phyloP scores from a whole-genome alignment of 371 early-diverging fungal species.

The Gilbertella persicaria region DNA sequence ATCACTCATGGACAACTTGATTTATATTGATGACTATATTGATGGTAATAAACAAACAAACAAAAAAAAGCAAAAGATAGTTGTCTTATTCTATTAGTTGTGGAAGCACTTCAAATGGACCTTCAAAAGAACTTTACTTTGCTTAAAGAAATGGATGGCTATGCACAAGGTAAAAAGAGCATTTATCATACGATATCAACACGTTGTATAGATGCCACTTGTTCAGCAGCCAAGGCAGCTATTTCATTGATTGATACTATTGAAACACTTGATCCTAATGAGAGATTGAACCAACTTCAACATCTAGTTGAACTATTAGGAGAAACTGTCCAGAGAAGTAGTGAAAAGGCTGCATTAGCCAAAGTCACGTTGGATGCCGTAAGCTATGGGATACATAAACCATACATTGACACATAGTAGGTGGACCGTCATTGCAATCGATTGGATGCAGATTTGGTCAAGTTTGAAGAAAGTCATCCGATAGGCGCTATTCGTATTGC shows the following conservation, averaged over 20 bases:
- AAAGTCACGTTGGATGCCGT: conserved; percentile 86
- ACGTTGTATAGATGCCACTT: conserved; percentile 51
- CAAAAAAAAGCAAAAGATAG: neutral
- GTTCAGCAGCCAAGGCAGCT: conserved; percentile 61
- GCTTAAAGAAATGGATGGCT: conserved; percentile 86
- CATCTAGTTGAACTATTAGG: conserved; percentile 59
- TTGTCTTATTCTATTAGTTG: conserved; percentile 43
- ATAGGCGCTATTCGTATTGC: conserved; percentile 39
- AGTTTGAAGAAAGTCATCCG: conserved; percentile 44
- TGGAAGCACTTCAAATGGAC: conserved; percentile 89
- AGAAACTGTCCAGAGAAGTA: conserved; percentile 83
- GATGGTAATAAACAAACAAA: conserved; percentile 65
- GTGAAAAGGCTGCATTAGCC: conserved; percentile 91
- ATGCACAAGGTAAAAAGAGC: conserved; percentile 65
- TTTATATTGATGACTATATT: conserved; percentile 86
- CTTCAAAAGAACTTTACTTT: conserved; percentile 87
- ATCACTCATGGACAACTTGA: conserved; percentile 60
- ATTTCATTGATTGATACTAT: conserved; percentile 59
- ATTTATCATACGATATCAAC: neutral
- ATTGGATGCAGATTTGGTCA: conserved; percentile 48
- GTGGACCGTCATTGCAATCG: conserved; percentile 51
- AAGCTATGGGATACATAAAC: neutral
- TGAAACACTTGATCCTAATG: conserved; percentile 48
- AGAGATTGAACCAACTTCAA: conserved; percentile 61
- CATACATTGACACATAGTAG: conserved; percentile 8